Percentiles rank a stretch among this genome's conserved stretches.
Conservation (phyloP, 129 eudicot genomes). For the Flaveria trinervia region DNA sequence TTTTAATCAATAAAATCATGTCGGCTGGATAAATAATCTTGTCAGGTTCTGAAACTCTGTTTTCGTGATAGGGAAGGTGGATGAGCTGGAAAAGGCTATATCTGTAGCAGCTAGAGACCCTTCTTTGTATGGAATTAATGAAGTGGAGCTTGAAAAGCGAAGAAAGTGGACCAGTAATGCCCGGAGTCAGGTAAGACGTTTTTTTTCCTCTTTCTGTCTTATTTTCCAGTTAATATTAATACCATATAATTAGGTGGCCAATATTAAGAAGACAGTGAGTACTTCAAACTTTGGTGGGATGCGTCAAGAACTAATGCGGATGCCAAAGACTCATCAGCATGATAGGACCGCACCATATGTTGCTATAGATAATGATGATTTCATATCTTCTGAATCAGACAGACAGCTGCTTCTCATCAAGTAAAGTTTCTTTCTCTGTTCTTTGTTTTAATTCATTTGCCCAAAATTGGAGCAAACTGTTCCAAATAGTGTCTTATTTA, state of each 20-base stretch:
- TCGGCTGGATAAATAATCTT: background rate
- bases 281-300: constrained; percentile 53
- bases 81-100: constrained; percentile 81
- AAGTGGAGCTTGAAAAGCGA: constrained; percentile 74
- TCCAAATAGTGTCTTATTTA: background rate
- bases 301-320: constrained; percentile 80
- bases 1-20: background rate
- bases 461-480: background rate
- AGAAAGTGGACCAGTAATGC: constrained; percentile 82
- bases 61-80: constrained; percentile 83
- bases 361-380: constrained; percentile 70
- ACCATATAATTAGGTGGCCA: constrained; percentile 53
- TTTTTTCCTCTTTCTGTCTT: background rate
- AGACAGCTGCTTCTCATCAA: constrained; percentile 75
- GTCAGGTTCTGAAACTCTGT: constrained; percentile 36
- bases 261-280: constrained; percentile 58
- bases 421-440: constrained; percentile 29
- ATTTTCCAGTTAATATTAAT: background rate
- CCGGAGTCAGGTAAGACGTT: constrained; percentile 54
- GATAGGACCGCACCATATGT: constrained; percentile 46
- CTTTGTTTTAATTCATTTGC: background rate
- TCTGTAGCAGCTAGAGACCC: constrained; percentile 83
- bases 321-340: constrained; percentile 61
- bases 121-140: constrained; percentile 59
- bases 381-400: constrained; percentile 73